These are phyloP conservation scores for Cercophora scortea DNA, from an alignment of 495 filamentous ascomycete genomes.

Conservation along the genomic window DNA sequence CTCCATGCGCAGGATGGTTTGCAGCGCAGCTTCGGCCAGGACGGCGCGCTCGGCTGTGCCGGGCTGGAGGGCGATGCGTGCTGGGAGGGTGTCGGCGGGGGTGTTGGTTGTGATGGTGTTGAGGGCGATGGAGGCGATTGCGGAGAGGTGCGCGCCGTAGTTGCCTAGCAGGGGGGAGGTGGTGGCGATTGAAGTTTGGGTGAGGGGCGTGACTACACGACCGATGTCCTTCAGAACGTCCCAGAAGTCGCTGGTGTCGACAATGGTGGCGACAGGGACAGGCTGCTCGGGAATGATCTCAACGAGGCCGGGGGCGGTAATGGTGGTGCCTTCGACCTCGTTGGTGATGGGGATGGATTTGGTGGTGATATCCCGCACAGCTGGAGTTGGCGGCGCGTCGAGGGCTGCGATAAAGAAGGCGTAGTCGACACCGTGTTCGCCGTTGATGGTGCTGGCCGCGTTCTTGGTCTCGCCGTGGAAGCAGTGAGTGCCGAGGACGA, in stretches of 20 bases:
- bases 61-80: neutral
- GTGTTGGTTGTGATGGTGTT: neutral
- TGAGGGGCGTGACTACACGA: neutral
- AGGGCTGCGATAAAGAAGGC: conserved; percentile 13
- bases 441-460: conserved; percentile 23
- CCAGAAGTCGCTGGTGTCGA: conserved; percentile 14
- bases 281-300: no score
- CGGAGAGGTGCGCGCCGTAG: conserved; percentile 15
- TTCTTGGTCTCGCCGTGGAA: conserved; percentile 21
- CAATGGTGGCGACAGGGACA: no score
- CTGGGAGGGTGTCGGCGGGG: neutral
- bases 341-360: neutral
- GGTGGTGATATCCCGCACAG: neutral
- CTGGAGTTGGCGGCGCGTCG: neutral
- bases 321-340: neutral
- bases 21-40: conserved; percentile 17
- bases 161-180: conserved; percentile 13
- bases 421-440: conserved; percentile 17
- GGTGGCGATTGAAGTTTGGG: conserved; percentile 2
- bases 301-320: neutral
- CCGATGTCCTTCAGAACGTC: conserved; percentile 17
- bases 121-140: conserved; percentile 16
- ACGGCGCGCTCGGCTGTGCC: conserved; percentile 12
- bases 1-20: conserved; percentile 13
- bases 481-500: conserved; percentile 25